Percentiles rank a stretch among this genome's conserved stretches.
phyloP scores from a whole-genome alignment of 2,329 filamentous ascomycete genomes.

The Sphaerulina populicola region DNA sequence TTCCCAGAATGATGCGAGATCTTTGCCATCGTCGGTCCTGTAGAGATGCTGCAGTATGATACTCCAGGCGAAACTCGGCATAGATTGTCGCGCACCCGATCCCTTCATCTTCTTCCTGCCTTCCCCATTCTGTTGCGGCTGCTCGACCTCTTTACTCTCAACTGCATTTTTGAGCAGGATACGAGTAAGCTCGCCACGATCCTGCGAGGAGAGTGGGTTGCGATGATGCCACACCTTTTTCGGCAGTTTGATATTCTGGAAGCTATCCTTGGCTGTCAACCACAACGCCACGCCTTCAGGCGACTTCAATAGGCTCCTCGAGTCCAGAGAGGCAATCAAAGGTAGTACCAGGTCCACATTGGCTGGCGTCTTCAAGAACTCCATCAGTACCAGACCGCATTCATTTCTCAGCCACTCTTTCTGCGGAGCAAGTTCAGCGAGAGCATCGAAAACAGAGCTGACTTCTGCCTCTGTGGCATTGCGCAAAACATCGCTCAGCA shows the following conservation, averaged over 20 bases:
- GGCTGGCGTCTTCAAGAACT: constrained; percentile 46
- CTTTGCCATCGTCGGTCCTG: constrained; percentile 30
- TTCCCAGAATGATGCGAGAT: constrained; percentile 74
- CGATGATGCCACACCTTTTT: constrained; percentile 63
- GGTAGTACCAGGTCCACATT: constrained; percentile 15
- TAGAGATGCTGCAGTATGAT: constrained; percentile 52
- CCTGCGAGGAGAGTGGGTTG: constrained; percentile 63
- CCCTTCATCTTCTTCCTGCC: constrained; percentile 42
- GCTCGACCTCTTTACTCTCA: constrained; percentile 38
- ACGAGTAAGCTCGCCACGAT: constrained; percentile 60
- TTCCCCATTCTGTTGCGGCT: constrained; percentile 12
- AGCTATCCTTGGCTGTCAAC: constrained; percentile 60
- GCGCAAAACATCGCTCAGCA: constrained; percentile 65
- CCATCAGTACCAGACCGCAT: constrained; percentile 72
- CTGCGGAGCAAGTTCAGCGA: constrained; percentile 66
- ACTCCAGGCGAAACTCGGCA: constrained; percentile 82
- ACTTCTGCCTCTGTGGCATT: constrained; percentile 49
- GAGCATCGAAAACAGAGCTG: constrained; percentile 59
- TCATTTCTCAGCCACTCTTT: constrained; percentile 86
- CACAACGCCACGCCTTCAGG: constrained; percentile 86
- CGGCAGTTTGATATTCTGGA: constrained; percentile 57
- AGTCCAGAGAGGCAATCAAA: constrained; percentile 24
- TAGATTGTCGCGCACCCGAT: constrained; percentile 59
- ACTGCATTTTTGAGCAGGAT: constrained; percentile 69
- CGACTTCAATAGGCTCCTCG: constrained; percentile 61